Percentiles rank a stretch among this genome's conserved stretches.
These are phyloP conservation scores for Phialocephala sp. DNA, from an alignment of 2,329 filamentous ascomycete species.

Conservation along the genomic window DNA sequence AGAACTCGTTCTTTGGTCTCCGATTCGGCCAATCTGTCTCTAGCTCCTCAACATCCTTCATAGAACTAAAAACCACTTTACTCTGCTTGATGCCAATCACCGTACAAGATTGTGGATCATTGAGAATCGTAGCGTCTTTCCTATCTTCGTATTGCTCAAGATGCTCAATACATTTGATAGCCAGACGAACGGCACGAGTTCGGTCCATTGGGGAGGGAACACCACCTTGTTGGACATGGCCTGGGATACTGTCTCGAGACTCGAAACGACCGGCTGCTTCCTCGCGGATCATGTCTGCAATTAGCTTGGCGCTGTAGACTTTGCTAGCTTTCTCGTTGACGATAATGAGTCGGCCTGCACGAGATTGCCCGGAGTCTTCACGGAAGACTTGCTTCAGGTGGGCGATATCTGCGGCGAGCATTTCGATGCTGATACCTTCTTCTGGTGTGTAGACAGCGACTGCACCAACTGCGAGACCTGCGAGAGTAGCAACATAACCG, in stretches of 20 bases:
- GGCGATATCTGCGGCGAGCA: constrained; percentile 88
- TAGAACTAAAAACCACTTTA: constrained; percentile 83
- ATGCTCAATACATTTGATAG: constrained; percentile 93
- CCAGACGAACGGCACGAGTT: constrained; percentile 86
- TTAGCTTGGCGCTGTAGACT: constrained; percentile 90
- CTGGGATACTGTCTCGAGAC: constrained; percentile 86
- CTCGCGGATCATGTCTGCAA: constrained; percentile 94
- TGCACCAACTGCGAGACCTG: constrained; percentile 89
- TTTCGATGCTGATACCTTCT: constrained; percentile 91
- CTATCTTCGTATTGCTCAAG: constrained; percentile 78
- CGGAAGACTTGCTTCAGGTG: constrained; percentile 86
- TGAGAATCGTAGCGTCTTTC: constrained; percentile 69
- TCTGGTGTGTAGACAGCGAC: constrained; percentile 95
- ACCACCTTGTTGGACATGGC: constrained; percentile 93
- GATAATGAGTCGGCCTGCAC: constrained; percentile 93
- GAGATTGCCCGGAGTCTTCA: constrained; percentile 83
- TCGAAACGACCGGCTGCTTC: constrained; percentile 93
- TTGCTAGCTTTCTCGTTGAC: constrained; percentile 92
- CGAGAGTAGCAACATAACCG: constrained; percentile 90
- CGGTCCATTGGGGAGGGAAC: constrained; percentile 96
- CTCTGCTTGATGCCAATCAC: constrained; percentile 95
- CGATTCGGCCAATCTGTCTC: constrained; percentile 95
- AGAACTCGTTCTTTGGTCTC: constrained; percentile 83
- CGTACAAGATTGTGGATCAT: constrained; percentile 73
- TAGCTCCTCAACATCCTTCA: constrained; percentile 79